Evolutionary conservation across 129 eudicot genomes (phyloP).

Genomic region (Ambrosia trifida): DNA sequence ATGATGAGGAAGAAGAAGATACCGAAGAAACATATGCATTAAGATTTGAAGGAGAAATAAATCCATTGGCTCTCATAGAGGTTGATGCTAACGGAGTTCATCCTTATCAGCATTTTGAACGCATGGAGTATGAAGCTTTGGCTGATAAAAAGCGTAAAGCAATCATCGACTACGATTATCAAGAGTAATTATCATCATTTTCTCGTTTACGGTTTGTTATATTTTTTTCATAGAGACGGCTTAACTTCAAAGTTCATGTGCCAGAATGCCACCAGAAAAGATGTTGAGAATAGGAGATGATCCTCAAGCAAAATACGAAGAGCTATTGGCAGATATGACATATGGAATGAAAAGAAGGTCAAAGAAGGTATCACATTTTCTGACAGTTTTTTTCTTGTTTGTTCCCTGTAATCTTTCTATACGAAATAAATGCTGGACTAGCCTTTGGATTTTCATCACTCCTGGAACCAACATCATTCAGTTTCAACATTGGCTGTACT

Average conservation of each 20-base stretch:
- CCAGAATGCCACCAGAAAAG: slow-evolving; percentile 62
- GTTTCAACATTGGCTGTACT: background rate
- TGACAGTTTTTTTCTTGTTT: slow-evolving; percentile 1
- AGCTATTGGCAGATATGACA: slow-evolving; percentile 50
- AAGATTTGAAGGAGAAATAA: slow-evolving; percentile 59
- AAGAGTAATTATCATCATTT: slow-evolving; percentile 22
- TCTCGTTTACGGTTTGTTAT: background rate
- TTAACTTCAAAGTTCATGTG: slow-evolving; percentile 12
- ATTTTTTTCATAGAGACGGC: background rate
- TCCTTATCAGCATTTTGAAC: slow-evolving; percentile 73
- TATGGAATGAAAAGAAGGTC: slow-evolving; percentile 57
- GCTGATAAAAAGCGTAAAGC: slow-evolving; percentile 77
- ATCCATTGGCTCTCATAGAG: slow-evolving; percentile 56
- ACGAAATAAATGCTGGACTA: slow-evolving; percentile 10
- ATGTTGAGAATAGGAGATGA: slow-evolving; percentile 53
- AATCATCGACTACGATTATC: slow-evolving; percentile 8
- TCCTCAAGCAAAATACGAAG: slow-evolving; percentile 50
- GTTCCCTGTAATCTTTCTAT: background rate
- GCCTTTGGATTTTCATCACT: slow-evolving; percentile 11
- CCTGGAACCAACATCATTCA: background rate
- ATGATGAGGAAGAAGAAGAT: slow-evolving; percentile 53
- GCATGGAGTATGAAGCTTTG: slow-evolving; percentile 64
- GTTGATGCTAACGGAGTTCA: slow-evolving; percentile 58
- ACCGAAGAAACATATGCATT: slow-evolving; percentile 38
- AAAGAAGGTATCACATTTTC: slow-evolving; percentile 57